Evolutionary conservation across 495 filamentous ascomycete genomes (phyloP), one percentile per base, ranked within the genome.

Genomic region (Oidiodendron maius): DNA sequence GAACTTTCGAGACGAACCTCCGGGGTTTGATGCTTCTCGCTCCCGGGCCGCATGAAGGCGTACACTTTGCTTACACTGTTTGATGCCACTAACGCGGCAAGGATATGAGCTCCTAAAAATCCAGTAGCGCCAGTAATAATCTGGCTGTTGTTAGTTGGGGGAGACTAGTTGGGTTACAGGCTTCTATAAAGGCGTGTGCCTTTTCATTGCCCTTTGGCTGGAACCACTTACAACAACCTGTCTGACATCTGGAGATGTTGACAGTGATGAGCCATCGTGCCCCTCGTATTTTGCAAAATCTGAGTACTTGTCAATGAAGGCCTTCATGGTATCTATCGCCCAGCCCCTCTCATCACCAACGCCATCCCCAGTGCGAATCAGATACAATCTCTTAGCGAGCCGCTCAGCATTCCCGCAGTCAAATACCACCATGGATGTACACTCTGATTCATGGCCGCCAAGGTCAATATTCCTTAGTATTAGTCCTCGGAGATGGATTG

Each of bases 41-140:
- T 43, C 21, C 20, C 8, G 9, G 28, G 28, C 4, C 79, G 70
- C 4, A 77, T 68, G 11, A 81, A 61, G 45, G 77, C 80, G 61
- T 76, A 81, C 3, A 82, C 58, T 6, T 57, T 61, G 0, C 62
- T 60, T n/a, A 81, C 61, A 0, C 64, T 57, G 4, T 64, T 56
- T 12, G 64, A 59, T 11, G 59, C 51, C 1, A 71, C 51, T 5
- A 82, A 63, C 34, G 65, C 61, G 26, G 65, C 56, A 4, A 81
- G 57, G 1, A 71, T 65, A 40, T 81, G 72, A 3, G 71, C 67
- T n/a, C 79, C 79, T 15, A 82, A 68, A 15, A 68, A 75, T 10
- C 79, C 79, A 2, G 78, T 82, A 1, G 75, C 70, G 15, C 79
- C 79, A 28, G 53, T 64, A 20, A 62, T 46, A 10, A 58, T 59